These are phyloP conservation scores for Nemania sp. DNA, from an alignment of 2,329 filamentous ascomycete species.

Conservation along the genomic window DNA sequence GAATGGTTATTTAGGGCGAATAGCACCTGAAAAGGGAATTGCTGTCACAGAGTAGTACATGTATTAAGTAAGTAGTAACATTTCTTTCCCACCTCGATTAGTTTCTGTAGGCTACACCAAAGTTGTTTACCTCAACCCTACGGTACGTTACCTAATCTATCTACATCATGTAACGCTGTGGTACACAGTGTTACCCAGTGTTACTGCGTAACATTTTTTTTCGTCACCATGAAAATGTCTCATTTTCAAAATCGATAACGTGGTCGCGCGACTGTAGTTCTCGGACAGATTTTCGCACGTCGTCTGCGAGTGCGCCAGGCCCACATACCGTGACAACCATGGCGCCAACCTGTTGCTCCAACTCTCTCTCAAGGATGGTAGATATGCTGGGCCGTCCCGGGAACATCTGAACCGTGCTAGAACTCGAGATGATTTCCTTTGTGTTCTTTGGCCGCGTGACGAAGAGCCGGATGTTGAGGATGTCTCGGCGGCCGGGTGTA, in stretches of 20 bases:
- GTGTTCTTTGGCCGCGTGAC: slow-evolving; percentile 84
- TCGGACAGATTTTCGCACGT: slow-evolving; percentile 72
- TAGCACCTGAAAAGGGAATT: too few relatives aligned
- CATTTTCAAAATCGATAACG: slow-evolving; percentile 76
- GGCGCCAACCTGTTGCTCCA: slow-evolving; percentile 79
- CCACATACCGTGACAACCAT: slow-evolving; percentile 87
- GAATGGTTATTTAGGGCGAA: too few relatives aligned
- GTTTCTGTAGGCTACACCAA: too few relatives aligned
- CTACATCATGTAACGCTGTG: too few relatives aligned
- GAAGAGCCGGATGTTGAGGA: slow-evolving; percentile 86
- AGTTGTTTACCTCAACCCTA: too few relatives aligned
- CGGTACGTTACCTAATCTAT: too few relatives aligned
- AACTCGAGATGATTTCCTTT: slow-evolving; percentile 78
- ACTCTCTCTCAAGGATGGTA: slow-evolving; percentile 79
- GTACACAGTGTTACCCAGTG: too few relatives aligned
- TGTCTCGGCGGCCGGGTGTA: slow-evolving; percentile 79
- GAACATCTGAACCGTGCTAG: slow-evolving; percentile 85
- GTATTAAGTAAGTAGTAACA: too few relatives aligned
- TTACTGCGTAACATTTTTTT: too few relatives aligned
- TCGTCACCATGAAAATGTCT: slow-evolving; percentile 70
- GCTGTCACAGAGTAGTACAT: too few relatives aligned
- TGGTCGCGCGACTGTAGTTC: slow-evolving; percentile 64
- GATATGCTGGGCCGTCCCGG: slow-evolving; percentile 84
- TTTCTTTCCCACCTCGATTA: too few relatives aligned
- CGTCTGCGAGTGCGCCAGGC: slow-evolving; percentile 74